These are phyloP conservation scores for Nannochloropsis salina DNA, from an alignment of 108 stramenopile genomes.

Conservation along the genomic window DNA sequence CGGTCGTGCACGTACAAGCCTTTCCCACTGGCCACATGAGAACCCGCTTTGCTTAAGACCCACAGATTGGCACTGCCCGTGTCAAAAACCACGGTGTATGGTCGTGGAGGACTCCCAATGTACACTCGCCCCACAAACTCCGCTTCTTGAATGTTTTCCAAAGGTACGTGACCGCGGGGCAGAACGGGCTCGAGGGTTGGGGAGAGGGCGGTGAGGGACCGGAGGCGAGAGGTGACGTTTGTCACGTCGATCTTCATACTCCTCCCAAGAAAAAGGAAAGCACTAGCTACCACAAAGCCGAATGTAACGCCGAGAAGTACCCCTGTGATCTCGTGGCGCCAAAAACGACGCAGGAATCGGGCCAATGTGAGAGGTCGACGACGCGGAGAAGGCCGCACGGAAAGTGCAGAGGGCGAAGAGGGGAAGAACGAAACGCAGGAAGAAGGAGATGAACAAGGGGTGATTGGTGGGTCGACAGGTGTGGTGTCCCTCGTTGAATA, in stretches of 20 bases:
- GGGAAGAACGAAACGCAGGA: neutral
- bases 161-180: neutral
- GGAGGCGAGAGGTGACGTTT: neutral
- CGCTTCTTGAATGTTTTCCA: neutral
- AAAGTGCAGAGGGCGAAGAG: neutral
- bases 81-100: neutral
- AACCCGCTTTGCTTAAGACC: neutral
- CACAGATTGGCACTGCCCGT: neutral
- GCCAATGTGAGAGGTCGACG: neutral
- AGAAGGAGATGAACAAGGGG: neutral
- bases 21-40: neutral
- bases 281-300: neutral
- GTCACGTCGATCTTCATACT: neutral
- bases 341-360: neutral
- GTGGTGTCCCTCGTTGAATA: neutral
- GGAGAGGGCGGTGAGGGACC: neutral
- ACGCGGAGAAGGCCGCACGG: neutral
- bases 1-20: slow-evolving; percentile 4
- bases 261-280: neutral
- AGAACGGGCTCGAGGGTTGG: neutral
- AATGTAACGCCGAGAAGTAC: neutral
- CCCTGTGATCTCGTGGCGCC: neutral
- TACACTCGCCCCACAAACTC: neutral
- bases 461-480: neutral
- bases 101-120: slow-evolving; percentile 5